A percentile compares a stretch with the other conserved stretches of the same genome.
Evolutionary conservation across 2,329 filamentous ascomycete genomes (phyloP).

Genomic region (Chaetomium globosum): DNA sequence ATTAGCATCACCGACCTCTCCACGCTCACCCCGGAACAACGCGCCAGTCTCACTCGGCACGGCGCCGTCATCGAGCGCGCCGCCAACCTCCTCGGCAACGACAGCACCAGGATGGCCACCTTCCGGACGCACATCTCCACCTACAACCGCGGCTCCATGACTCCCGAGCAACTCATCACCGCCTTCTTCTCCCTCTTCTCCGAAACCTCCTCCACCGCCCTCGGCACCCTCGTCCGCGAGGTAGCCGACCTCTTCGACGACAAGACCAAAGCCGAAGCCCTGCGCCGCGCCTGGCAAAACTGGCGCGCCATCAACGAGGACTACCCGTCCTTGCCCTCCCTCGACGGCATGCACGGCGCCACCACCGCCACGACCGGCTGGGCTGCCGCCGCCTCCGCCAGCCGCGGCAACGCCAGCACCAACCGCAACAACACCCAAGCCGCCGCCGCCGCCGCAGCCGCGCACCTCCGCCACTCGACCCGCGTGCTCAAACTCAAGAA

Average conservation of each 20-base stretch:
- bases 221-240: slow-evolving; percentile 89
- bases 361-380: slow-evolving; percentile 61
- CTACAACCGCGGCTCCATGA: slow-evolving; percentile 70
- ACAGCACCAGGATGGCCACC: slow-evolving; percentile 69
- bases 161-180: slow-evolving; percentile 78
- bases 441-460: slow-evolving; percentile 43
- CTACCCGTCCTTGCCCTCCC: slow-evolving; percentile 82
- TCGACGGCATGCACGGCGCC: slow-evolving; percentile 67
- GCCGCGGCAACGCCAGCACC: slow-evolving; percentile 60
- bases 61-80: slow-evolving; percentile 84
- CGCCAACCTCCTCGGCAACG: slow-evolving; percentile 75
- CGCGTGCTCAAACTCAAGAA: slow-evolving; percentile 63
- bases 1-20: slow-evolving; percentile 55
- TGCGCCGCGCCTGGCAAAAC: slow-evolving; percentile 88
- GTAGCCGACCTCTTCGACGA: slow-evolving; percentile 92
- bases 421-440: neutral
- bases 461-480: slow-evolving; percentile 53
- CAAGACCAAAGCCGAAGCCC: slow-evolving; percentile 67
- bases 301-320: slow-evolving; percentile 97
- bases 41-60: slow-evolving; percentile 78
- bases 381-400: slow-evolving; percentile 59
- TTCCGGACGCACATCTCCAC: slow-evolving; percentile 81
- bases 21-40: slow-evolving; percentile 71
- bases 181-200: slow-evolving; percentile 82
- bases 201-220: slow-evolving; percentile 74